Conservation (phyloP, 192 early-diverging fungal genomes). For the Diversispora epigaea region DNA sequence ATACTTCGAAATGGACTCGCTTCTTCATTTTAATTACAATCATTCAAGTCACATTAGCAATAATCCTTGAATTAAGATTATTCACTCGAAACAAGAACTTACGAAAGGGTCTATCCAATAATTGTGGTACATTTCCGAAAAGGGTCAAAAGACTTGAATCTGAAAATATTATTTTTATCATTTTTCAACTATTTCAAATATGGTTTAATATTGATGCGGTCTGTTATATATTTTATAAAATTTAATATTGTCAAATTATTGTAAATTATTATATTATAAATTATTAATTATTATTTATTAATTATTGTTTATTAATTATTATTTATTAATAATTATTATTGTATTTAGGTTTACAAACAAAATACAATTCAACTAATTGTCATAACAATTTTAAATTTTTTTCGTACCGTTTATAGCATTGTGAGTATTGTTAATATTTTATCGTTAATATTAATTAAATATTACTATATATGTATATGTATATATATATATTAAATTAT, state of each 20-base stretch:
- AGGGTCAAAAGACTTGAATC: not conserved
- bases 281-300: no score
- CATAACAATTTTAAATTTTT: not conserved
- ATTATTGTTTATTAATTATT: no score
- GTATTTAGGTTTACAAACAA: not conserved
- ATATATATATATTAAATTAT: not conserved
- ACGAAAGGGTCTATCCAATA: not conserved
- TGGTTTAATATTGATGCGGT: not conserved
- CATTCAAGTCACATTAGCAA: not conserved
- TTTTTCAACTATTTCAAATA: not conserved
- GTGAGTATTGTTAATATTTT: not conserved
- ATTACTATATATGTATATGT: no score
- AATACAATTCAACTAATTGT: not conserved
- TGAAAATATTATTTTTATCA: constrained; percentile 9
- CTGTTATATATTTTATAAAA: not conserved
- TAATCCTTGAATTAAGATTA: not conserved
- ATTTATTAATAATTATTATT: no score
- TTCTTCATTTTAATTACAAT: not conserved
- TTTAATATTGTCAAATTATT: no score
- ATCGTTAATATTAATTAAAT: no score
- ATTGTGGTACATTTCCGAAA: not conserved
- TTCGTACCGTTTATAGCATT: not conserved
- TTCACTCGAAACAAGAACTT: not conserved
- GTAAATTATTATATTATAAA: no score
- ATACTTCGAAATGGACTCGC: not conserved